phyloP scores from a whole-genome alignment of 495 filamentous ascomycete species.

The Trichoderma orchidacearum region DNA sequence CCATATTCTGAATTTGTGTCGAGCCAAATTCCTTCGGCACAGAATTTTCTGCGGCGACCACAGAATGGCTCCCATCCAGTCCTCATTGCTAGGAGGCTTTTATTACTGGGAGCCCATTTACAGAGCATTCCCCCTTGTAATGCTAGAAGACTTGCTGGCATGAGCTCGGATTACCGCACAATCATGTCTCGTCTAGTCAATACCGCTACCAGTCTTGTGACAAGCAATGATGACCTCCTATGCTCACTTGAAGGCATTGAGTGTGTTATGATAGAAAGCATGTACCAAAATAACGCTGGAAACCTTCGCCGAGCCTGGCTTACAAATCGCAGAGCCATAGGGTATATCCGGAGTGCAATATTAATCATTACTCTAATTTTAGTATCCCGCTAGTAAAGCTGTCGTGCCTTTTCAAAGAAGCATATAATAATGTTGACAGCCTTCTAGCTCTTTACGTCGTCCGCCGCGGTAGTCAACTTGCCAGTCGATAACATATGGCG shows the following conservation, averaged over 20 bases:
- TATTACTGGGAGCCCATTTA: slow-evolving; percentile 25
- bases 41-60: slow-evolving; percentile 20
- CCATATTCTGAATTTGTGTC: slow-evolving; percentile 10
- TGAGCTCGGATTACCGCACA: slow-evolving; percentile 7
- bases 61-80: slow-evolving; percentile 24
- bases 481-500: too few species aligned
- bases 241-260: slow-evolving; percentile 33
- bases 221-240: slow-evolving; percentile 29
- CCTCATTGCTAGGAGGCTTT: slow-evolving; percentile 25
- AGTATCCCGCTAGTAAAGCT: too few species aligned
- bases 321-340: slow-evolving; percentile 27
- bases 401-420: too few species aligned
- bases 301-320: slow-evolving; percentile 32
- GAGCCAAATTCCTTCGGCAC: neutral
- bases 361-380: too few species aligned
- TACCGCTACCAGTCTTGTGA: slow-evolving; percentile 25
- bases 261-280: slow-evolving; percentile 32
- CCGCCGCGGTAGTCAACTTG: too few species aligned
- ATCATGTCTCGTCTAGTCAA: slow-evolving; percentile 22
- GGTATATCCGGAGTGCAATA: too few species aligned
- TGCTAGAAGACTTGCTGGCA: too few species aligned
- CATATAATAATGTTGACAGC: too few species aligned
- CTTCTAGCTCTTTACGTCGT: too few species aligned
- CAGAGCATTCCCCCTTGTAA: too few species aligned
- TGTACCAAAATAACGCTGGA: slow-evolving; percentile 30